These are phyloP conservation scores for Nigrograna mackinnonii DNA, from an alignment of 2,329 filamentous ascomycete genomes.

Conservation along the genomic window DNA sequence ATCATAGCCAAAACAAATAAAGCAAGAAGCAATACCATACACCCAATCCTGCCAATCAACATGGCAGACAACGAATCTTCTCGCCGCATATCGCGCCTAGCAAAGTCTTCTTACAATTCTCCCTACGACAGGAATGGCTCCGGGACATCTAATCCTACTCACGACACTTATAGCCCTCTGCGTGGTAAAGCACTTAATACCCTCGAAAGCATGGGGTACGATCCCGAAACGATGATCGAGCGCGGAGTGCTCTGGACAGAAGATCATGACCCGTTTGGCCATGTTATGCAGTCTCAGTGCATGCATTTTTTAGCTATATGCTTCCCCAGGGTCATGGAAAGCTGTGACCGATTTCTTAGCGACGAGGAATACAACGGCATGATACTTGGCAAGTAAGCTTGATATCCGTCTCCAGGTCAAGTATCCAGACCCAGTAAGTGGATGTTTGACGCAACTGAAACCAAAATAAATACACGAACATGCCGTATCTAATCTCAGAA, in stretches of 20 bases:
- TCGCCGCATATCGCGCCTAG: conserved; percentile 8
- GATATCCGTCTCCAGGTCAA: conserved; percentile 16
- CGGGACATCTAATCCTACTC: conserved; percentile 13
- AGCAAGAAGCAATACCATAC: no score
- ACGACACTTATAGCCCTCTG: conserved; percentile 14
- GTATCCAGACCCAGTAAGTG: conserved; percentile 21
- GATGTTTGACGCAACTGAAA: background rate
- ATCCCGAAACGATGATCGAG: conserved; percentile 20
- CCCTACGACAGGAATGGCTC: conserved; percentile 14
- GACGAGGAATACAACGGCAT: conserved; percentile 17
- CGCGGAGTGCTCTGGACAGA: conserved; percentile 20
- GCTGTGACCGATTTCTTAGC: conserved; percentile 16
- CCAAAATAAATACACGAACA: no score
- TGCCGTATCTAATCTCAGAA: no score
- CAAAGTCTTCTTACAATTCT: conserved; percentile 18
- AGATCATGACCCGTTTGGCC: conserved; percentile 21
- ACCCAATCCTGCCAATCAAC: no score
- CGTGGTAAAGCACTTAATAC: conserved; percentile 10
- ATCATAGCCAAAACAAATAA: no score
- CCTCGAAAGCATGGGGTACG: conserved; percentile 18
- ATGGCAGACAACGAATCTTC: no score
- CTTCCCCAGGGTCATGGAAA: conserved; percentile 18
- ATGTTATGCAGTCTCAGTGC: conserved; percentile 18
- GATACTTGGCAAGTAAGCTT: conserved; percentile 14
- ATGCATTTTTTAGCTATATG: conserved; percentile 14